These are phyloP conservation scores for Blastobotrys indianensis DNA, from an alignment of 1,139 yeast genomes.

Conservation along the genomic window DNA sequence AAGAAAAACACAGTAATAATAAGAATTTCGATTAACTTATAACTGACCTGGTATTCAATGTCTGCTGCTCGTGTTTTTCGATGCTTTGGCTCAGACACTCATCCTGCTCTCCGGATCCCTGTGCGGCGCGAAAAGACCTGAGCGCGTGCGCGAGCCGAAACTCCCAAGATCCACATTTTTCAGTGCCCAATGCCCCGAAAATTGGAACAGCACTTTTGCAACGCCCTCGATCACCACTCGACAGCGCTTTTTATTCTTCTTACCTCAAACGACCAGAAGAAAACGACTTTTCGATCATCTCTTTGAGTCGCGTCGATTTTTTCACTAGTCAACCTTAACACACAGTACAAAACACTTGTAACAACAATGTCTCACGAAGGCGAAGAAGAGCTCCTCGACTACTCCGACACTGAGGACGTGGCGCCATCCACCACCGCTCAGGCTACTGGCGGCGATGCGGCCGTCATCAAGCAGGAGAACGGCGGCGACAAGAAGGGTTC, in stretches of 20 bases:
- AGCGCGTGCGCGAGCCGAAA: too few relatives aligned
- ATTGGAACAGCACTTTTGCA: neutral
- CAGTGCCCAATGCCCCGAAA: neutral
- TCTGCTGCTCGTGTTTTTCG: too few relatives aligned
- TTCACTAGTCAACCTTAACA: neutral
- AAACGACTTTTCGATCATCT: too few relatives aligned
- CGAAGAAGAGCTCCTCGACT: conserved; percentile 98
- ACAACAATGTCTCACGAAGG: conserved; percentile 64
- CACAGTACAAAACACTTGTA: neutral
- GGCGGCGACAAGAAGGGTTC: conserved; percentile 86
- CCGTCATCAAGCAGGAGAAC: conserved; percentile 34
- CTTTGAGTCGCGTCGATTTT: neutral
- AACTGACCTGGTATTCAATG: too few relatives aligned
- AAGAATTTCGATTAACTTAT: too few relatives aligned
- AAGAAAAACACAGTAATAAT: too few relatives aligned
- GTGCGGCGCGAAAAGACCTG: too few relatives aligned
- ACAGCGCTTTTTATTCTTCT: neutral
- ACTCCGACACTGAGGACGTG: conserved; percentile 96
- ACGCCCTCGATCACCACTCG: neutral
- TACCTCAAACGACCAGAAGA: neutral
- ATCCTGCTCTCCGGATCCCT: too few relatives aligned
- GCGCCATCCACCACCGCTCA: conserved; percentile 54
- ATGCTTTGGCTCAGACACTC: too few relatives aligned
- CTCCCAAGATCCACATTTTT: too few relatives aligned
- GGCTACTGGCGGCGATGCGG: conserved; percentile 27